Evolutionary conservation across 768 basidiomycete genomes (phyloP).

Genomic region (Ramaria rubella): DNA sequence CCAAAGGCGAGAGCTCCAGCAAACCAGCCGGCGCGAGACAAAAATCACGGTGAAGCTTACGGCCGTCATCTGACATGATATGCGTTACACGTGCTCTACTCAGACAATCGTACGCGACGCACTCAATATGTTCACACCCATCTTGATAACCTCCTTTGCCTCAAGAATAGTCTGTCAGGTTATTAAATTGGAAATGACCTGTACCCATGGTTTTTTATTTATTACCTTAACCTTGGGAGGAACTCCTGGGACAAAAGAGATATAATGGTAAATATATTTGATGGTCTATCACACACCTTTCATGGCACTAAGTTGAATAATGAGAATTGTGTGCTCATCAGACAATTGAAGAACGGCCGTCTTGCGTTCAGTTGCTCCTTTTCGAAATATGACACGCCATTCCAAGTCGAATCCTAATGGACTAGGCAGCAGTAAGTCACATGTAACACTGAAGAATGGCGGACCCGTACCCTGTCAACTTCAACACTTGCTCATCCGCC

Average conservation of each 20-base stretch:
- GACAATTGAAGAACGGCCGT: constrained; percentile 43
- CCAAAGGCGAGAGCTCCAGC: constrained; percentile 42
- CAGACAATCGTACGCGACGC: constrained; percentile 11
- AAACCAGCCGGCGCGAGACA: constrained; percentile 36
- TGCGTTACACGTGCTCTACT: not conserved
- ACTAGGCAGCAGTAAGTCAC: constrained; percentile 18
- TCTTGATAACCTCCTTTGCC: constrained; percentile 33
- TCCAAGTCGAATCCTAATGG: constrained; percentile 49
- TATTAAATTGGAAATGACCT: not conserved
- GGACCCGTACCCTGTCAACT: constrained; percentile 30
- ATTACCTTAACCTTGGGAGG: constrained; percentile 36
- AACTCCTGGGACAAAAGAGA: constrained; percentile 28
- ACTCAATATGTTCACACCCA: constrained; percentile 46
- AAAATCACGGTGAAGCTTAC: constrained; percentile 42
- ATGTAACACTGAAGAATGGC: not conserved
- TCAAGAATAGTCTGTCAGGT: constrained; percentile 39
- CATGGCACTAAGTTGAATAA: constrained; percentile 45
- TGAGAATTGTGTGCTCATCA: constrained; percentile 36
- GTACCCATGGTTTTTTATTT: not conserved
- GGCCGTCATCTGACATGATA: constrained; percentile 36
- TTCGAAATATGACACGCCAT: constrained; percentile 36
- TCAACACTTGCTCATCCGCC: constrained; percentile 34
- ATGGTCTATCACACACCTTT: constrained; percentile 26
- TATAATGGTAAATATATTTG: not conserved
- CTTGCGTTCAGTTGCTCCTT: constrained; percentile 27